Evolutionary conservation across 176 grass and related monocot genomes (phyloP).

Genomic region (Cymbopogon citratus): DNA sequence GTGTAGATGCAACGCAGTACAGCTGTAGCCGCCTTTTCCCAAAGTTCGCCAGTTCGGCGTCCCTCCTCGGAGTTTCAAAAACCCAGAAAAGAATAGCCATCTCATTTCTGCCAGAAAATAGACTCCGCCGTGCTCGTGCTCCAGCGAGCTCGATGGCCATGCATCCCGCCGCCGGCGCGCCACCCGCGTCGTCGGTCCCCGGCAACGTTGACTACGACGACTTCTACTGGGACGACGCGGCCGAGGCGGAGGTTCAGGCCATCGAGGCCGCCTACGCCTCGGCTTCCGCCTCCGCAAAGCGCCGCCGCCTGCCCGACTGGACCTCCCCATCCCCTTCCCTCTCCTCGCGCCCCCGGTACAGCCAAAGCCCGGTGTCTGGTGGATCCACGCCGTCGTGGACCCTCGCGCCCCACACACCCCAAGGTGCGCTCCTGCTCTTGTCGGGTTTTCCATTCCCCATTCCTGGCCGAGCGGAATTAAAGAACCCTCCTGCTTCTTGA

Average conservation of each 20-base stretch:
- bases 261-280: slow-evolving; percentile 67
- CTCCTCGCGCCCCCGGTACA: background rate
- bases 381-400: slow-evolving; percentile 8
- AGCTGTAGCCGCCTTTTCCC: too few relatives aligned
- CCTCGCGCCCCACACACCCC: slow-evolving; percentile 32
- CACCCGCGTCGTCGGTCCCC: background rate
- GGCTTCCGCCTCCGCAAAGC: slow-evolving; percentile 40
- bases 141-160: slow-evolving; percentile 11
- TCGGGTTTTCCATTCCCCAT: background rate
- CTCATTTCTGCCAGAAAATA: background rate
- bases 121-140: background rate
- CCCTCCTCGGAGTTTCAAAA: slow-evolving; percentile 4
- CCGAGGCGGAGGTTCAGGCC: slow-evolving; percentile 77
- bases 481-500: slow-evolving; percentile 7
- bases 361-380: background rate
- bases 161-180: background rate
- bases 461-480: slow-evolving; percentile 16
- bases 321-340: background rate
- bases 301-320: slow-evolving; percentile 66
- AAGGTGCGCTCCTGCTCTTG: slow-evolving; percentile 24
- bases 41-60: too few relatives aligned
- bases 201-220: slow-evolving; percentile 26
- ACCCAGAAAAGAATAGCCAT: background rate
- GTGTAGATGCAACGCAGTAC: too few relatives aligned
- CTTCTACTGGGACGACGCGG: slow-evolving; percentile 62